Evolutionary conservation across 257 asterid genomes (phyloP), one percentile per base, ranked within the genome.

Genomic region (Striga asiatica): DNA sequence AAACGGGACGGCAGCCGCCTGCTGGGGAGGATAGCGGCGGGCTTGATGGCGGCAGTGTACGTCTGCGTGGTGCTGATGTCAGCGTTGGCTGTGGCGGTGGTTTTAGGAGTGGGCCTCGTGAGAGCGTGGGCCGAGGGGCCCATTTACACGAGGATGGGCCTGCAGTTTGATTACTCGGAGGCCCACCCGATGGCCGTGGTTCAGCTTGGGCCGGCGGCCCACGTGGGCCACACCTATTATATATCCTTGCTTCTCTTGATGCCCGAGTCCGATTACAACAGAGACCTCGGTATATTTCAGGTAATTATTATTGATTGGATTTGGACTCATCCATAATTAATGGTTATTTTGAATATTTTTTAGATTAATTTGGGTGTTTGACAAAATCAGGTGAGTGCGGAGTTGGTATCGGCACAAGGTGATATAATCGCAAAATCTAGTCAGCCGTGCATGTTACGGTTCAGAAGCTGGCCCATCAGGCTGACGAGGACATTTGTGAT

Each of bases 221-320:
- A 85, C 0, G 61, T 78, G 14, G 96, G 84, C 0, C 97, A 86
- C 28, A 86, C 93, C 4, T 55, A 75, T 24, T 69, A 83, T 64
- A 81, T 86, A 43, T 81, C 94, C 10, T 35, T 81, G 71, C 43
- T 60, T 56, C 87, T 89, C 39, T 31, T 81, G 55, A 60, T 89
- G 81, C 97, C 97, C 0, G 96, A 89, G 25, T 89, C 97, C 0
- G 94, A 86, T 62, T 89, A 81, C 71, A 89, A 89, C 64, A 73
- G 81, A 63, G 96, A 85, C 0, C 24, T 85, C 35, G 97, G 97
- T 4, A 64, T 89, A 17, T 88, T 88, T 51, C 97, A 85, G 91
- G 91, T 82, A 59, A 19, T 6, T 42, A 11, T n/a, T n/a, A n/a
- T n/a, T n/a, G n/a, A n/a, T n/a, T n/a, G n/a, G n/a, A n/a, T n/a